These are phyloP conservation scores for Harringtonia lauricola DNA, from an alignment of 2,329 filamentous ascomycete genomes.

Conservation along the genomic window DNA sequence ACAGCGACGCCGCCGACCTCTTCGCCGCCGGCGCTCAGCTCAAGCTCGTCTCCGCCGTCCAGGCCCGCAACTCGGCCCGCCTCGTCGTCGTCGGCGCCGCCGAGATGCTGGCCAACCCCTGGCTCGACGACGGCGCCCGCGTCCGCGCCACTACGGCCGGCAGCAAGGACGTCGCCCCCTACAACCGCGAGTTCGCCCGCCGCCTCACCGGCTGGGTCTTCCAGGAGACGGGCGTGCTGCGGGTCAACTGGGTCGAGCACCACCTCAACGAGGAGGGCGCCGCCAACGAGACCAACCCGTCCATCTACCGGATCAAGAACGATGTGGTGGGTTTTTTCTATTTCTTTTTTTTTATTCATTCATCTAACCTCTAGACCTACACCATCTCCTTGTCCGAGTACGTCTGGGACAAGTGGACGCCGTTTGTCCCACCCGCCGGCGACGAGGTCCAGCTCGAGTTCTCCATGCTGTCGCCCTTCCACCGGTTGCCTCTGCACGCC, in stretches of 20 bases:
- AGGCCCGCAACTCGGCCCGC: conserved; percentile 88
- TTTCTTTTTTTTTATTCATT: background rate
- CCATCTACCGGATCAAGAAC: conserved; percentile 91
- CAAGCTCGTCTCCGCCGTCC: conserved; percentile 71
- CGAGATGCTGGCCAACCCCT: conserved; percentile 79
- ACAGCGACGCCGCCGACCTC: conserved; percentile 61
- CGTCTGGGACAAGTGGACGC: conserved; percentile 58
- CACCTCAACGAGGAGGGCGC: conserved; percentile 46
- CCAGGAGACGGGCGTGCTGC: conserved; percentile 82
- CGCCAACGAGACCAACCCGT: conserved; percentile 61
- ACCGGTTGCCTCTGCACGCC: conserved; percentile 63
- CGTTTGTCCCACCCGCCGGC: conserved; percentile 57
- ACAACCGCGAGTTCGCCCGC: conserved; percentile 78
- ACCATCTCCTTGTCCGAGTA: conserved; percentile 85
- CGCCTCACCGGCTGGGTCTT: conserved; percentile 91
- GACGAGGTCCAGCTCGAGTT: conserved; percentile 91
- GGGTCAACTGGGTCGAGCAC: conserved; percentile 76
- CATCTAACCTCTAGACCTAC: conserved; percentile 49
- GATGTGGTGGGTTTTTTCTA: conserved; percentile 63
- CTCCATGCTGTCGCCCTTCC: conserved; percentile 96
- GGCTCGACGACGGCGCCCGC: conserved; percentile 76
- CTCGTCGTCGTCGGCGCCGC: conserved; percentile 76
- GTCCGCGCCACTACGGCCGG: conserved; percentile 49
- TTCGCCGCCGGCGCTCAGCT: conserved; percentile 81
- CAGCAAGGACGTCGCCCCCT: conserved; percentile 44